Base-by-base conservation (phyloP, 2,329 filamentous ascomycete genomes). In the Sporothrix phasma region DNA sequence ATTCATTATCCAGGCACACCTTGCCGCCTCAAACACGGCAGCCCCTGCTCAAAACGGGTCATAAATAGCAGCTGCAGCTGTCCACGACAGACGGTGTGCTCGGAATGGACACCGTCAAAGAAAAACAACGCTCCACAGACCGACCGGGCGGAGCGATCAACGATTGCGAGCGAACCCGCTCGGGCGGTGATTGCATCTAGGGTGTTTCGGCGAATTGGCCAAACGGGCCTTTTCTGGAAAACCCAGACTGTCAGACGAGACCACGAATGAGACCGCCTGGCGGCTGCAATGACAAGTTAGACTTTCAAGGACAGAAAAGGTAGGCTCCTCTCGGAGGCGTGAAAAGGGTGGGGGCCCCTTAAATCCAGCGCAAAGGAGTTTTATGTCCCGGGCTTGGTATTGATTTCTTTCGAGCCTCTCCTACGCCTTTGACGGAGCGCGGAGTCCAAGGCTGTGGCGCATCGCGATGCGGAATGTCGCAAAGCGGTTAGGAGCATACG, bases 221-320 rank as follows among this genome's bases (percentile, higher is more conserved):
- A 63, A 63, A 63, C 51, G 61, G 51, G 51, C 61, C 61, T 41
- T 63, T 29, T 58, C 34, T 47, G 1, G 19, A 45, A 39, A 26
- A 19, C 19, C 53, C 34, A 5, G 17, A 7, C n/a, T 29, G 51
- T 10, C 51, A 15, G 17, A 37, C n/a, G 24, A 34, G 5, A 19
- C 49, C 15, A 29, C 29, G 6, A 19, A 2, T 15, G 49, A 54
- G 29, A 37, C 17, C 7, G 49, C n/a, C n/a, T n/a, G n/a, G n/a
- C n/a, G n/a, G n/a, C n/a, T n/a, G n/a, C 49, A 54, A 34, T 22
- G 26, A 62, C 46, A 62, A 54, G 61, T n/a, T n/a, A n/a, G n/a
- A n/a, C n/a, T n/a, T n/a, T n/a, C n/a, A n/a, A n/a, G n/a, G n/a
- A n/a, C n/a, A n/a, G n/a, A n/a, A 5, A 5, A 31, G 24, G 34